phyloP scores from a whole-genome alignment of 2,329 filamentous ascomycete genomes.

The Coleophoma crateriformis region DNA sequence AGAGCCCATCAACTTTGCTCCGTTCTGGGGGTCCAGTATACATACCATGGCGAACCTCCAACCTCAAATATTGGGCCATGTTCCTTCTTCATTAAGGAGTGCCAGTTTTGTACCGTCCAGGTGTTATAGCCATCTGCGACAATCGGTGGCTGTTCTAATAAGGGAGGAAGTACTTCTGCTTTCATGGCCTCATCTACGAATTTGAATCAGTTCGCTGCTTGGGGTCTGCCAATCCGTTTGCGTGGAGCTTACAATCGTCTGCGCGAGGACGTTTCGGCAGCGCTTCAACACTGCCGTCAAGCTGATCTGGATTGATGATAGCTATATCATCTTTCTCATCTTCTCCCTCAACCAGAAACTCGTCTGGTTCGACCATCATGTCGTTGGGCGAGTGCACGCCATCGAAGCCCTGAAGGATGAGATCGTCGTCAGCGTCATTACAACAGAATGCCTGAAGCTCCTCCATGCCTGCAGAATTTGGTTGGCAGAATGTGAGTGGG shows the following conservation, averaged over 20 bases:
- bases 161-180: constrained; percentile 67
- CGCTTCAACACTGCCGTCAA: constrained; percentile 17
- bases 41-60: constrained; percentile 80
- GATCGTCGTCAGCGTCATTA: constrained; percentile 8
- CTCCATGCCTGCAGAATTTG: too few species aligned
- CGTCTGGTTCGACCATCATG: constrained; percentile 25
- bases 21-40: constrained; percentile 6
- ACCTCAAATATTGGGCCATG: constrained; percentile 86
- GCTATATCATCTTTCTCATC: constrained; percentile 33
- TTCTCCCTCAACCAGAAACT: constrained; percentile 22
- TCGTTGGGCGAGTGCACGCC: constrained; percentile 25
- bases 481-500: not conserved
- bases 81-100: constrained; percentile 68
- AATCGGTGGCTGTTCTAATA: constrained; percentile 71
- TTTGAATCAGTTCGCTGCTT: constrained; percentile 12
- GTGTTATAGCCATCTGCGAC: constrained; percentile 72
- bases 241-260: constrained; percentile 29
- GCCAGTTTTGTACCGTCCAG: constrained; percentile 87
- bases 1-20: constrained; percentile 9
- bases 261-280: constrained; percentile 22
- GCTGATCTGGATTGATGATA: constrained; percentile 31
- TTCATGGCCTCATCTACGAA: constrained; percentile 74
- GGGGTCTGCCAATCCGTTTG: not conserved
- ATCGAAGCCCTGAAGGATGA: constrained; percentile 16
- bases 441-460: too few species aligned